Conservation (phyloP, 108 stramenopile species). For the Nitzschia sp. region DNA sequence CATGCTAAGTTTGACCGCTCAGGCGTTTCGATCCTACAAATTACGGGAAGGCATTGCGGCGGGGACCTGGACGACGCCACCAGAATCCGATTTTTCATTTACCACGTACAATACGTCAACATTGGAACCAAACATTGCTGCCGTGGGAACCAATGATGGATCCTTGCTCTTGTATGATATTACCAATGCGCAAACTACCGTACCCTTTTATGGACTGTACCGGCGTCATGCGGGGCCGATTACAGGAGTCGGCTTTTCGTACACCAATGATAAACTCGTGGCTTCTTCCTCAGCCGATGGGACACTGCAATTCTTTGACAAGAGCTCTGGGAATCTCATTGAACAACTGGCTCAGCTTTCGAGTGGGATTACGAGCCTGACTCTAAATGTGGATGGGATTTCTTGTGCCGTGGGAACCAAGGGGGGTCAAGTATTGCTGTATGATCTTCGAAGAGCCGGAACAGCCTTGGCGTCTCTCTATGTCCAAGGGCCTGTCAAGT, state of each 20-base stretch:
- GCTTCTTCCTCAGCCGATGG: slow-evolving; percentile 37
- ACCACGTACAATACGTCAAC: slow-evolving; percentile 20
- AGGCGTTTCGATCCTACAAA: slow-evolving; percentile 27
- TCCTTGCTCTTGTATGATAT: slow-evolving; percentile 35
- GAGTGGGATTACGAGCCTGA: slow-evolving; percentile 16
- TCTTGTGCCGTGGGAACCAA: slow-evolving; percentile 43
- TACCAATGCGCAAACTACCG: background rate
- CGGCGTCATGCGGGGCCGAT: slow-evolving; percentile 24
- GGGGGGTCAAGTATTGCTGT: slow-evolving; percentile 30
- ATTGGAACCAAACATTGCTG: slow-evolving; percentile 22
- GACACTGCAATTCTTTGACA: slow-evolving; percentile 32
- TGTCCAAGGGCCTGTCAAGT: slow-evolving; percentile 11
- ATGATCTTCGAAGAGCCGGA: slow-evolving; percentile 31
- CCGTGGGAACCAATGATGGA: slow-evolving; percentile 42
- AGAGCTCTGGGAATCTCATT: slow-evolving; percentile 9
- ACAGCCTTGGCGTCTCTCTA: slow-evolving; percentile 14
- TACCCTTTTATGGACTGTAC: slow-evolving; percentile 14
- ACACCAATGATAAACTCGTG: slow-evolving; percentile 24
- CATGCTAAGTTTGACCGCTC: slow-evolving; percentile 25
- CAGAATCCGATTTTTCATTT: background rate
- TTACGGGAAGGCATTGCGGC: slow-evolving; percentile 27
- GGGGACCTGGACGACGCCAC: background rate
- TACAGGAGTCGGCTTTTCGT: slow-evolving; percentile 44
- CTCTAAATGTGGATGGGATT: slow-evolving; percentile 31
- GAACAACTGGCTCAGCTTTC: slow-evolving; percentile 7